Evolutionary conservation across 495 filamentous ascomycete genomes (phyloP).

Genomic region (Talaromyces borbonicus): DNA sequence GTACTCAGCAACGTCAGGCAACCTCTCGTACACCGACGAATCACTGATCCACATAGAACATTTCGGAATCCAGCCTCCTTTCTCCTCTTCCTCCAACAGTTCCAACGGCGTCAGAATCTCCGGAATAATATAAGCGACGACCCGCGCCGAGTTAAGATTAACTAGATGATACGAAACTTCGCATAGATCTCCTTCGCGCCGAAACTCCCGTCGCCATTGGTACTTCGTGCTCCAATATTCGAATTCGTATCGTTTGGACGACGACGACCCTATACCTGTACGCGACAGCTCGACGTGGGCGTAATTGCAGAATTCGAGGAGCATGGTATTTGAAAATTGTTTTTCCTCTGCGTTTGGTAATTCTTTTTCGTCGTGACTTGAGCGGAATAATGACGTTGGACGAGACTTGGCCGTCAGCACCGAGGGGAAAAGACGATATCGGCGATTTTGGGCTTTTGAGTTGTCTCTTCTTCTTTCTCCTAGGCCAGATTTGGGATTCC

Average conservation of each 20-base stretch:
- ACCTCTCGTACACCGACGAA: conserved; percentile 49
- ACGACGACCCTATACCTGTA: conserved; percentile 53
- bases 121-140: conserved; percentile 80
- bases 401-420: too few relatives aligned
- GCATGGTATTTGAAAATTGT: conserved; percentile 57
- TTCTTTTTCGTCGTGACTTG: conserved; percentile 25
- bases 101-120: conserved; percentile 61
- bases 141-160: conserved; percentile 49
- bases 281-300: conserved; percentile 80
- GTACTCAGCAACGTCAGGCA: conserved; percentile 88
- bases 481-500: background rate
- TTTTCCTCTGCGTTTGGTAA: conserved; percentile 15
- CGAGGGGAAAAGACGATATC: too few relatives aligned
- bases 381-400: conserved; percentile 9
- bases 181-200: conserved; percentile 48
- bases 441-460: too few relatives aligned
- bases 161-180: conserved; percentile 70
- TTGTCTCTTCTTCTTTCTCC: too few relatives aligned
- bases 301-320: conserved; percentile 95
- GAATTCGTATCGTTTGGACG: conserved; percentile 74
- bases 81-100: conserved; percentile 59
- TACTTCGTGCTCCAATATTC: conserved; percentile 88
- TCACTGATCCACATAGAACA: conserved; percentile 85
- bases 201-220: conserved; percentile 67
- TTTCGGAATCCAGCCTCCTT: conserved; percentile 87